Percentiles rank a stretch among this genome's conserved stretches.
Conservation (phyloP, 164 flowering plant species). For the Taxillus chinensis region DNA sequence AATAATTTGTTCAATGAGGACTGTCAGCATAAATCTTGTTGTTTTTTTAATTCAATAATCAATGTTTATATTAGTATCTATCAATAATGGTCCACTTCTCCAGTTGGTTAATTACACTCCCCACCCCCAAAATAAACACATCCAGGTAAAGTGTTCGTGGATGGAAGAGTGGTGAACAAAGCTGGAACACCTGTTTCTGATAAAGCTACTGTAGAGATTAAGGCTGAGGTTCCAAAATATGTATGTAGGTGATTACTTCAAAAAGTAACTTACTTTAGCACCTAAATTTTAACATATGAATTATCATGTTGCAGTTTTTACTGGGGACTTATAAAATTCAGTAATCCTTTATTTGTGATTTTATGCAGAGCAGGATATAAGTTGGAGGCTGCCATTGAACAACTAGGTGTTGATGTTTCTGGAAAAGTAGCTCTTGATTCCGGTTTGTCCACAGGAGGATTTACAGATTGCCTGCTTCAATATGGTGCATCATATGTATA, state of each 20-base stretch:
- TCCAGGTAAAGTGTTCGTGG: constrained; percentile 78
- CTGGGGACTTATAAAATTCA: background rate
- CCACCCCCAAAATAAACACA: background rate
- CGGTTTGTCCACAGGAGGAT: constrained; percentile 97
- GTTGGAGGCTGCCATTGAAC: constrained; percentile 95
- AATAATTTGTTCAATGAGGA: no score
- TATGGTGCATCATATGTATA: constrained; percentile 88
- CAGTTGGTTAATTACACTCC: no score
- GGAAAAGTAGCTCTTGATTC: constrained; percentile 96
- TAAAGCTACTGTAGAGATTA: constrained; percentile 69
- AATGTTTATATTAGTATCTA: no score
- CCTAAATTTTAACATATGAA: background rate
- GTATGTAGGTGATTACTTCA: constrained; percentile 93
- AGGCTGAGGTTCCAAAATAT: constrained; percentile 89
- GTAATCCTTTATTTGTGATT: constrained; percentile 1
- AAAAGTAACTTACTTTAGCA: constrained; percentile 2
- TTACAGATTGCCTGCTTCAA: constrained; percentile 97
- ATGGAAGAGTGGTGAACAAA: constrained; percentile 77
- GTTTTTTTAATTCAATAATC: no score
- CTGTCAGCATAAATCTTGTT: no score
- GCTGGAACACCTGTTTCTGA: constrained; percentile 84
- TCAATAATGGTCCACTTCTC: no score
- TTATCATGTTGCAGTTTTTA: background rate
- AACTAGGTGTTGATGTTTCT: constrained; percentile 63
- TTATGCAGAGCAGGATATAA: constrained; percentile 79